Evolutionary conservation across 306 rosid genomes (phyloP).

Genomic region (Rosa rugosa): DNA sequence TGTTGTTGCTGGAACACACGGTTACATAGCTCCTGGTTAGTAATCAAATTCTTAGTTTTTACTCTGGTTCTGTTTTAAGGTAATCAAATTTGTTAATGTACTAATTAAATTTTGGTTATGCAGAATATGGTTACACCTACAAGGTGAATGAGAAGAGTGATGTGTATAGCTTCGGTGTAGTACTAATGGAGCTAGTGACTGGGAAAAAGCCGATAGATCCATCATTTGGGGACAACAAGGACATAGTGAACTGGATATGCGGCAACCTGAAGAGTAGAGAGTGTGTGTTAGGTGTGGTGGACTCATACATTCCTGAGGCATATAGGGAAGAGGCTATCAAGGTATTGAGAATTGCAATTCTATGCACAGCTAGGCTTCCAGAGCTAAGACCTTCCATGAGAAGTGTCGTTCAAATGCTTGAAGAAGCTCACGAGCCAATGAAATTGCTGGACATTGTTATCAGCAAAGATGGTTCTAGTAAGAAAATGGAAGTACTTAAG

Average conservation of each 20-base stretch:
- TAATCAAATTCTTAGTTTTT: background rate
- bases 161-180: constrained; percentile 93
- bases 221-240: constrained; percentile 73
- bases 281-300: constrained; percentile 47
- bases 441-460: constrained; percentile 54
- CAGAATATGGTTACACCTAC: constrained; percentile 85
- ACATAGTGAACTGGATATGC: constrained; percentile 76
- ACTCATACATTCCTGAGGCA: constrained; percentile 49
- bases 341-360: constrained; percentile 62
- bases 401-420: constrained; percentile 79
- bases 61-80: background rate
- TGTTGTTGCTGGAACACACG: constrained; percentile 87
- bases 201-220: constrained; percentile 80
- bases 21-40: constrained; percentile 96
- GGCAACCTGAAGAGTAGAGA: constrained; percentile 53
- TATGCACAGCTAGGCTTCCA: constrained; percentile 68
- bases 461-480: constrained; percentile 47
- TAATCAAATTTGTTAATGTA: background rate
- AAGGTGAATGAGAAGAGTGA: constrained; percentile 91
- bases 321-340: constrained; percentile 65
- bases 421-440: constrained; percentile 61
- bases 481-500: constrained; percentile 24
- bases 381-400: constrained; percentile 78
- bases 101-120: constrained; percentile 18
- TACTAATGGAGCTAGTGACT: constrained; percentile 75